A percentile compares a stretch with the other conserved stretches of the same genome.
These are phyloP conservation scores for Erigeron philadelphicus DNA, from an alignment of 140 eudicot species.

Conservation along the genomic window DNA sequence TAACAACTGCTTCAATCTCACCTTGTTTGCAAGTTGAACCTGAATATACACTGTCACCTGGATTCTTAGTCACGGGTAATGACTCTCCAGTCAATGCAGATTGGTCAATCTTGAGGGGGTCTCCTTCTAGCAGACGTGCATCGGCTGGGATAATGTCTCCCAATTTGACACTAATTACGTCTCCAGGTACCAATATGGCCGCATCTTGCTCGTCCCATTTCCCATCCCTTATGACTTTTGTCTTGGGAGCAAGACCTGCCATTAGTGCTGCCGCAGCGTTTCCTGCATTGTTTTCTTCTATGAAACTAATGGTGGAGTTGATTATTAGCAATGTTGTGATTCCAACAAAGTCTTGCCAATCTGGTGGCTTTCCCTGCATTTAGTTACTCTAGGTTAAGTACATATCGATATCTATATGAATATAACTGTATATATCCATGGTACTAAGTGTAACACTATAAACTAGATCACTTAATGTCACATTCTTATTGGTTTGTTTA, in stretches of 20 bases:
- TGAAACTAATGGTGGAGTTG: conserved; percentile 89
- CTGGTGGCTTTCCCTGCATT: conserved; percentile 85
- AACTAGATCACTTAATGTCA: too few relatives aligned
- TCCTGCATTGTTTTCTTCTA: conserved; percentile 91
- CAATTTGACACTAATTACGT: conserved; percentile 70
- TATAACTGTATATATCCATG: too few relatives aligned
- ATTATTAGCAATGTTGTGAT: conserved; percentile 57
- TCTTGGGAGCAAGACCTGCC: conserved; percentile 97
- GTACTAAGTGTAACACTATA: too few relatives aligned
- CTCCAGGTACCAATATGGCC: conserved; percentile 78
- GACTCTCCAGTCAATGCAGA: conserved; percentile 92
- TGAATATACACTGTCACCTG: conserved; percentile 71
- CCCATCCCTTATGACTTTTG: conserved; percentile 85
- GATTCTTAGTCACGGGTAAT: conserved; percentile 74
- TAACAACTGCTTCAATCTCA: conserved; percentile 87
- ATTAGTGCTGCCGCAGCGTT: conserved; percentile 89
- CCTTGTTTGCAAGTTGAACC: conserved; percentile 98
- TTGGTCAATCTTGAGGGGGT: conserved; percentile 79
- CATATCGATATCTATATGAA: too few relatives aligned
- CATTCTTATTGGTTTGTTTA: too few relatives aligned
- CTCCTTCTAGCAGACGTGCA: conserved; percentile 85
- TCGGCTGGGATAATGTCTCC: conserved; percentile 93
- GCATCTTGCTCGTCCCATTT: conserved; percentile 86
- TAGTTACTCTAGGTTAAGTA: background rate
- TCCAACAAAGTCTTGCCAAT: conserved; percentile 95